phyloP scores from a whole-genome alignment of 139 green algal genomes.

The Yamagishiella unicocca region DNA sequence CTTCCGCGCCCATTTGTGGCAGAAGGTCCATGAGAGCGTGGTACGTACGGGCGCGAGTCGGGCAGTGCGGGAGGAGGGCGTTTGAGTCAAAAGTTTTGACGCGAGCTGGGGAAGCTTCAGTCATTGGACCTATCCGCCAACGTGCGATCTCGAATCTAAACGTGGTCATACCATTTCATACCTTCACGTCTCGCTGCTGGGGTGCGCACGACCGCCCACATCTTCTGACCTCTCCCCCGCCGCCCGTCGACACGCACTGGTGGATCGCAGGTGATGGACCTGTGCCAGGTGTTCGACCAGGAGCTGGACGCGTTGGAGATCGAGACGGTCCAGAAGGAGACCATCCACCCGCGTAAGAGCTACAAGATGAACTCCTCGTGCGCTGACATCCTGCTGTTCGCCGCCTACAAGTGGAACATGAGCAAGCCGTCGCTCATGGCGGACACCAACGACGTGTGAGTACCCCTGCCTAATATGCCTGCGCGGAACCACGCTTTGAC shows the following conservation, averaged over 20 bases:
- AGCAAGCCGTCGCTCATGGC: constrained; percentile 96
- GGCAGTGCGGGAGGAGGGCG: no score
- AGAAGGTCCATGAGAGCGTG: constrained; percentile 99
- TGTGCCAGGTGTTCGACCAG: constrained; percentile 79
- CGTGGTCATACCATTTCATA: no score
- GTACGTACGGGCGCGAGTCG: constrained; percentile 61
- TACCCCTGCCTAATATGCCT: neutral
- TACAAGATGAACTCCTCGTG: constrained; percentile 99
- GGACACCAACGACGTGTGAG: constrained; percentile 94
- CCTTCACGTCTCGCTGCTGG: no score
- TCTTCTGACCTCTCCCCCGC: no score
- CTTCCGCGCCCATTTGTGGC: constrained; percentile 99
- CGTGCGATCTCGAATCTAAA: no score
- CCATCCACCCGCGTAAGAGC: constrained; percentile 98
- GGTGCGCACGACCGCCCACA: no score
- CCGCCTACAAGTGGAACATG: constrained; percentile 97
- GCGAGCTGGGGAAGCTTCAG: no score
- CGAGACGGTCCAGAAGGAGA: constrained; percentile 99
- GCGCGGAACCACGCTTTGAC: neutral
- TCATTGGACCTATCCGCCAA: no score
- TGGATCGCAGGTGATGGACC: constrained; percentile 65
- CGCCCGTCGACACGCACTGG: no score
- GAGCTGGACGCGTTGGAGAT: constrained; percentile 99
- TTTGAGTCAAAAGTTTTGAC: no score
- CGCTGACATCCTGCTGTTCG: constrained; percentile 98